Evolutionary conservation across 768 basidiomycete genomes (phyloP), one percentile per base, ranked within the genome.

Genomic region (Cubamyces sp.): DNA sequence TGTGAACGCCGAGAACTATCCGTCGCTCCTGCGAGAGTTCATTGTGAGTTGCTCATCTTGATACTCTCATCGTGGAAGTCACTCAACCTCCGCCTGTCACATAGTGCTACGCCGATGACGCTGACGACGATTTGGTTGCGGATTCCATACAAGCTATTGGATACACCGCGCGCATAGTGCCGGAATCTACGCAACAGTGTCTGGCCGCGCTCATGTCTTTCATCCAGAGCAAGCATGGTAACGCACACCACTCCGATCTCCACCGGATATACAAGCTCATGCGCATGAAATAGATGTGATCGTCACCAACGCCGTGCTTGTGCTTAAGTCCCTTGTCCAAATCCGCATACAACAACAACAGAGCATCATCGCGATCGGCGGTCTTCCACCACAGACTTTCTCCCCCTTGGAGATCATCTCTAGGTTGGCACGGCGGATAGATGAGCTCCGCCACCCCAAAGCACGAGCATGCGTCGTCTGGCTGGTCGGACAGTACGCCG

Each of bases 401-500:
- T 75, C 77, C 4, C 83, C 92, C 0, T 71, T 88, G 11, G 76
- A 79, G 8, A 90, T 96, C 64, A 87, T 96, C n/a, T 82, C 87
- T 3, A 84, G 86, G 39, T 84, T 98, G 6, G 92, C 94, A 0
- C 81, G 84, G 51, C 82, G 84, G 34, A 82, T 96, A 48, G 91
- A 94, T 50, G 87, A 87, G 54, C 91, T 98, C 53, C 82, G 78
- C 7, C 92, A 95, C 67, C 79, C 87, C 1, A 83, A 87, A 68
- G 94, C 96, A 1, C 79, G 92, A 30, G 94, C 96, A 0, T 94
- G 91, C 66, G 87, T 98, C 1, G 76, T 94, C 25, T 97, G 96
- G 94, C 84, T 98, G 0, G 94, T 94, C 0, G 96, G 96, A 0
- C 94, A 97, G 72, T 93, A 93, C 70, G 84, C 90, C 18, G 80